Evolutionary conservation across 2,329 filamentous ascomycete genomes (phyloP).

Genomic region (Cryphonectria nitschkei): DNA sequence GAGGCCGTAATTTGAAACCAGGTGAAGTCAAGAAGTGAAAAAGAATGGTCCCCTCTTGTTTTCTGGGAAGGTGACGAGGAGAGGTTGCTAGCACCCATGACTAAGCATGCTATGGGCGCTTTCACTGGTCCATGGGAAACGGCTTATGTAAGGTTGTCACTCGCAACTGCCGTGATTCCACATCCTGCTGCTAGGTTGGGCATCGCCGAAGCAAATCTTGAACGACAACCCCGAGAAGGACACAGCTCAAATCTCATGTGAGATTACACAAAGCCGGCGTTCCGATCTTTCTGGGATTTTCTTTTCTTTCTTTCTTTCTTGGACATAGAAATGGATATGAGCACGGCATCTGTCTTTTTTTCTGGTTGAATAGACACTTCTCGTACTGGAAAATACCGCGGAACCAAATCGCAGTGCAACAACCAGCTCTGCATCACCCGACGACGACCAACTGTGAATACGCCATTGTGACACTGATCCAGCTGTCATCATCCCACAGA

Average conservation of each 20-base stretch:
- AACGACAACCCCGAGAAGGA: neutral
- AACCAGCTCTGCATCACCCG: neutral
- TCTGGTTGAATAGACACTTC: neutral
- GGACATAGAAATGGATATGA: neutral
- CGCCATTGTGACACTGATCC: conserved; percentile 10
- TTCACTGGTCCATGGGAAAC: neutral
- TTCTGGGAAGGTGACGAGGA: neutral
- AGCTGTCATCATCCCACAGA: neutral
- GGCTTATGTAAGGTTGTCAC: neutral
- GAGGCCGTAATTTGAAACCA: too few species aligned
- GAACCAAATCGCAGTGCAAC: neutral
- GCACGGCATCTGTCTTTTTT: neutral
- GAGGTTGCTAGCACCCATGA: neutral
- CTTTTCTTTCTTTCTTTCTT: neutral
- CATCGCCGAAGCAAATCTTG: neutral
- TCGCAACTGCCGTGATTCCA: neutral
- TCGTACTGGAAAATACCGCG: neutral
- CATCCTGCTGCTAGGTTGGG: neutral
- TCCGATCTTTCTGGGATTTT: neutral
- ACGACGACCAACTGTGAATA: neutral
- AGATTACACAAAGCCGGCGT: neutral
- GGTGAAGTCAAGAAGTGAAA: too few species aligned
- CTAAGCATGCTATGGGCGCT: neutral
- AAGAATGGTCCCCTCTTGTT: neutral
- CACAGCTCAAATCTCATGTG: neutral